Evolutionary conservation across 2,329 filamentous ascomycete species (phyloP), one percentile per base, ranked within the genome.

Genomic region (Chaetomium olivaceum): DNA sequence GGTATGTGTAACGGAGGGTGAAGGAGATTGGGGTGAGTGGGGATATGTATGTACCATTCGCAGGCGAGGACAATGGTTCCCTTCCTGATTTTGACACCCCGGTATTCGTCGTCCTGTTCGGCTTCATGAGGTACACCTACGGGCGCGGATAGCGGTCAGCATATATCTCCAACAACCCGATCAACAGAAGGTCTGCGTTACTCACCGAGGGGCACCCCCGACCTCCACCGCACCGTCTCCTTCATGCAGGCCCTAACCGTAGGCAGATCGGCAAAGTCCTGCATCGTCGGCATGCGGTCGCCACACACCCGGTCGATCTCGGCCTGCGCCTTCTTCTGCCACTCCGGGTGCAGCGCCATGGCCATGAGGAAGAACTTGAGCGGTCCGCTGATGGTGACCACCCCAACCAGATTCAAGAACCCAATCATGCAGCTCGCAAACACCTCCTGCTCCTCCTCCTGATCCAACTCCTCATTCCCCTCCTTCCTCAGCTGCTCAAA

Each of bases 161-260:
- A 7, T n/a, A 0, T 43, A 2, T n/a, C 16, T n/a, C 16, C 39
- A 19, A 43, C 14, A 43, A 43, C 39, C 5, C 16, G 39, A 12
- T 1, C 21, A 9, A 52, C 8, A 25, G n/a, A 2, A 12, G 14
- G 23, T 16, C 25, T 23, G 48, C 25, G 25, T 27, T 25, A 73
- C 76, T 70, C 69, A 80, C 81, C 81, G 4, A 84, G 76, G 12
- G 84, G 83, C 4, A 86, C 83, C 43, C 83, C 80, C 4, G 84
- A 85, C 60, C 83, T 77, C 85, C 85, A 87, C 54, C 85, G 77
- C n/a, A 86, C 73, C 16, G 82, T 84, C 74, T 88, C 85, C 74
- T 87, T 86, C 29, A 87, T 75, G 51, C 83, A 83, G 1, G 85
- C 85, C 19, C 84, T 77, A 11, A 87, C 79, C 0, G 78, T 83